A percentile compares a stretch with the other conserved stretches of the same genome.
phyloP scores from a whole-genome alignment of 176 grass and related monocot species.

The Lolium perenne region DNA sequence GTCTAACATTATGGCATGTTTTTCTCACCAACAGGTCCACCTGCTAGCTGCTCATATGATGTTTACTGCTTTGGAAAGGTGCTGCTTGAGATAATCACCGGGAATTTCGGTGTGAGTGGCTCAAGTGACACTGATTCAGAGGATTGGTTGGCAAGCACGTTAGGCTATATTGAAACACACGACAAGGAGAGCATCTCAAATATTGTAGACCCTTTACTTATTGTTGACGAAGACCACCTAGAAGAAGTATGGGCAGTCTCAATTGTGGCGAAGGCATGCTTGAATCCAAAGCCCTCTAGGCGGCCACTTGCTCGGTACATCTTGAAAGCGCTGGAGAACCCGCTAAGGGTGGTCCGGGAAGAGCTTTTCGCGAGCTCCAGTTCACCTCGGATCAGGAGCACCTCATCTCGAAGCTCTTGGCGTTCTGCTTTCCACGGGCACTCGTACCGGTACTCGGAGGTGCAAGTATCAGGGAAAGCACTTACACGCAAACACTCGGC shows the following conservation, averaged over 20 bases:
- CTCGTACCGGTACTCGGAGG: conserved; percentile 47
- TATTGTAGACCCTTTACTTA: conserved; percentile 62
- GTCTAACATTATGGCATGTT: conserved; percentile 19
- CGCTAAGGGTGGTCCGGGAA: conserved; percentile 74
- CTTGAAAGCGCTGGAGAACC: conserved; percentile 81
- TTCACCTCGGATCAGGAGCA: conserved; percentile 51
- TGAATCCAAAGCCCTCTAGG: conserved; percentile 70
- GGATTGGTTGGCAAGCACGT: conserved; percentile 65
- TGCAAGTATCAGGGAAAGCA: conserved; percentile 28
- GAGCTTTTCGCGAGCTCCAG: conserved; percentile 44
- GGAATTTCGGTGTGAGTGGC: conserved; percentile 65
- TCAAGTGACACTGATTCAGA: conserved; percentile 53
- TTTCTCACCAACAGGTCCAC: conserved; percentile 59
- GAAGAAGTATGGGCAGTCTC: conserved; percentile 93
- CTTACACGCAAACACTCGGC: conserved; percentile 39
- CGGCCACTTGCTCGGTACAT: conserved; percentile 74
- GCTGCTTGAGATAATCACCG: conserved; percentile 79
- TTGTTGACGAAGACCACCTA: conserved; percentile 81
- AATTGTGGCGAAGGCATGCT: conserved; percentile 79
- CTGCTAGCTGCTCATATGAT: conserved; percentile 72
- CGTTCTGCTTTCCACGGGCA: conserved; percentile 62
- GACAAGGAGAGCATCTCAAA: conserved; percentile 66
- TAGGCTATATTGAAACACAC: conserved; percentile 60
- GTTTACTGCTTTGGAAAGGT: conserved; percentile 95
- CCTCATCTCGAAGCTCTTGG: conserved; percentile 78